Conservation (phyloP, 768 basidiomycete genomes). For the Amanita rubescens region DNA sequence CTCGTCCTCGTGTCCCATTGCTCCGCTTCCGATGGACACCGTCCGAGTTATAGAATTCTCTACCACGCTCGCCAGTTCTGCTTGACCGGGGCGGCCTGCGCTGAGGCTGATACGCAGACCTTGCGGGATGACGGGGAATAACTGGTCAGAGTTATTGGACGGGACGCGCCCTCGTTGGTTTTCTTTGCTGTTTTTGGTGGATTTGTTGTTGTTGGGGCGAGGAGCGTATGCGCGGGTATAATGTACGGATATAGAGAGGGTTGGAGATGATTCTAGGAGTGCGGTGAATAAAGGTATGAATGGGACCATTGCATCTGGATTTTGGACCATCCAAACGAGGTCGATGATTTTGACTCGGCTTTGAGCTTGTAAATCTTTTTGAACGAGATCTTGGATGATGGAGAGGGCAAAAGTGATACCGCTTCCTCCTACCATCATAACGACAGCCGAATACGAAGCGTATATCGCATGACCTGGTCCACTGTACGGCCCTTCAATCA, state of each 20-base stretch:
- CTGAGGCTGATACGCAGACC: background rate
- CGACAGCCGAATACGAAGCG: conserved; percentile 55
- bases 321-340: conserved; percentile 59
- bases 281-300: conserved; percentile 2
- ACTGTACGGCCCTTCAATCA: conserved; percentile 65
- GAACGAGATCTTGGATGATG: conserved; percentile 59
- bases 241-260: conserved; percentile 2
- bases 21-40: background rate
- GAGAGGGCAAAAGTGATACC: conserved; percentile 69
- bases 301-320: conserved; percentile 21
- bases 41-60: background rate
- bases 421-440: conserved; percentile 69
- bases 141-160: background rate
- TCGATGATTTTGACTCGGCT: conserved; percentile 54
- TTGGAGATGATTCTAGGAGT: background rate
- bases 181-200: background rate
- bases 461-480: conserved; percentile 55
- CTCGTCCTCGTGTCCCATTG: background rate
- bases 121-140: conserved; percentile 1
- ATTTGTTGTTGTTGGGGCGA: background rate
- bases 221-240: background rate
- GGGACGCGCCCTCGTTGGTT: background rate
- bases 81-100: conserved; percentile 8
- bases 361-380: conserved; percentile 39
- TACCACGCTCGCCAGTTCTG: background rate